Percentiles rank a stretch among this genome's conserved stretches.
Evolutionary conservation across 2,329 filamentous ascomycete genomes (phyloP).

Genomic region (Chalaropsis ovoidea): DNA sequence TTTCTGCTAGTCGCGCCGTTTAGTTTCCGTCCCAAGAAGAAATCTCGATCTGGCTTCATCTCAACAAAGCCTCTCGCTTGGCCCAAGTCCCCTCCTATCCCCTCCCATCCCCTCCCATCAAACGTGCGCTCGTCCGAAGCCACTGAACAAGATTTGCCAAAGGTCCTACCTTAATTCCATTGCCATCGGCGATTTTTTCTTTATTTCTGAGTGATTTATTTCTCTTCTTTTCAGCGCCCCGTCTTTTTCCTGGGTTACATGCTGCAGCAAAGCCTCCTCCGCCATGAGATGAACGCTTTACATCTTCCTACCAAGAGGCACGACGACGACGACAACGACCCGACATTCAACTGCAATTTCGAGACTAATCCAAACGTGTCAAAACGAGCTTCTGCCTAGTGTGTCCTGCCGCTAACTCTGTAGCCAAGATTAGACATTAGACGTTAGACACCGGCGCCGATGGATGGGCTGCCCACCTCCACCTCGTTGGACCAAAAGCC

Average conservation of each 20-base stretch:
- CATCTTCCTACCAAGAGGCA: not conserved
- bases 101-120: not conserved
- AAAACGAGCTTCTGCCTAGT: not conserved
- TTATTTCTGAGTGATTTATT: constrained; percentile 2
- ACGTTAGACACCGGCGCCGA: not conserved
- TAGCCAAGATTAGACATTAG: not conserved
- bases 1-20: not conserved
- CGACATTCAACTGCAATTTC: no score
- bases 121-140: constrained; percentile 12
- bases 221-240: not conserved
- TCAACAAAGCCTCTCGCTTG: constrained; percentile 11
- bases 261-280: not conserved
- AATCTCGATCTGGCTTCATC: constrained; percentile 12
- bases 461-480: not conserved
- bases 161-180: constrained; percentile 7
- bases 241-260: no score
- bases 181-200: not conserved
- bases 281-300: not conserved
- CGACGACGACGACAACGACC: no score
- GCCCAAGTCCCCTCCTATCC: not conserved
- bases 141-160: constrained; percentile 1
- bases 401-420: not conserved
- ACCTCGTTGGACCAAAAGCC: no score
- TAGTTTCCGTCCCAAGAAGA: not conserved
- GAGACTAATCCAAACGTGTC: not conserved